A percentile compares a stretch with the other conserved stretches of the same genome.
Evolutionary conservation across 306 rosid genomes (phyloP).

Genomic region (Cyclanthera cordifolia): DNA sequence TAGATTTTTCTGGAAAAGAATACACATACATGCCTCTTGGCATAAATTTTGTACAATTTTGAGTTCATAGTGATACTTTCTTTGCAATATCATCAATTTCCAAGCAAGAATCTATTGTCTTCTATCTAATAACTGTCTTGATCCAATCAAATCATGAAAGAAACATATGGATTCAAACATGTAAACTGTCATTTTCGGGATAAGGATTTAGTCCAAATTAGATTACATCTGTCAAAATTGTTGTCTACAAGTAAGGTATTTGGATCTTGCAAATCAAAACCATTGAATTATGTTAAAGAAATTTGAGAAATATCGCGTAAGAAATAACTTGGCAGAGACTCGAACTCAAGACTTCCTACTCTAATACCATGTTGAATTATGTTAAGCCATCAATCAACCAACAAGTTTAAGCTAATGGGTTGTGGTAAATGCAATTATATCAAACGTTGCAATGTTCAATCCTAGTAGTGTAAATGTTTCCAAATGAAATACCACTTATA

Average conservation of each 20-base stretch:
- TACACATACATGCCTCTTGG: not conserved
- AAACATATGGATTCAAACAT: not conserved
- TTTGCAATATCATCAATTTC: not conserved
- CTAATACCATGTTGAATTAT: too few relatives aligned
- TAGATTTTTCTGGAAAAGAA: not conserved
- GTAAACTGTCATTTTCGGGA: not conserved
- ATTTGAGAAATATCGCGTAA: too few relatives aligned
- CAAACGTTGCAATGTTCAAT: not conserved
- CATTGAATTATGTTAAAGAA: too few relatives aligned
- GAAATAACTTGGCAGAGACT: too few relatives aligned
- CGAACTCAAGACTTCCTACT: too few relatives aligned
- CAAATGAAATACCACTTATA: not conserved
- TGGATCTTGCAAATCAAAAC: not conserved
- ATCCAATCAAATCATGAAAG: not conserved
- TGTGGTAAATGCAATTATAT: too few relatives aligned
- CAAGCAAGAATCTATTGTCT: not conserved
- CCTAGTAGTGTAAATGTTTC: not conserved
- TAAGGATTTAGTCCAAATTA: not conserved
- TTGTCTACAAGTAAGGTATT: not conserved
- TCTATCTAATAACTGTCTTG: not conserved
- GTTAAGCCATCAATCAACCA: too few relatives aligned
- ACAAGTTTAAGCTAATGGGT: too few relatives aligned
- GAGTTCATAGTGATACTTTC: not conserved
- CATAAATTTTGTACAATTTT: conserved; percentile 1
- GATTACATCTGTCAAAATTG: not conserved